Conservation (phyloP, 148 eudicot species). For the Talinum fruticosum region DNA sequence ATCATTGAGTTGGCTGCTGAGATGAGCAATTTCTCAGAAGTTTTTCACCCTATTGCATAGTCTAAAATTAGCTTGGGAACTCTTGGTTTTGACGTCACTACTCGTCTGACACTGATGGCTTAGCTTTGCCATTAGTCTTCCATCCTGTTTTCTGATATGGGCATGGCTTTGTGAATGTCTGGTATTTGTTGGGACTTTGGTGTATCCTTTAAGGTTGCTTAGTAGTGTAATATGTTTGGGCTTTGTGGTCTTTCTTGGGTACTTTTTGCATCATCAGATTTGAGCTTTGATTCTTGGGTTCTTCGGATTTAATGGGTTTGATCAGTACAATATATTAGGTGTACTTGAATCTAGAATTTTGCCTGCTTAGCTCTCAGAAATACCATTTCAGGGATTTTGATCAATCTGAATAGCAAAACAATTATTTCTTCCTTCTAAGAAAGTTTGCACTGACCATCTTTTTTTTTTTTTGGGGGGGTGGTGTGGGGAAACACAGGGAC, state of each 20-base stretch:
- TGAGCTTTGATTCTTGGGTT: neutral
- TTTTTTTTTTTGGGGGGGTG: too few relatives aligned
- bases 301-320: too few relatives aligned
- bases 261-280: neutral
- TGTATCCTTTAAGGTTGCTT: neutral
- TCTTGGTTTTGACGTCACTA: neutral
- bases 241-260: neutral
- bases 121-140: neutral
- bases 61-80: neutral
- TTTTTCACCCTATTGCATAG: neutral
- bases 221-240: neutral
- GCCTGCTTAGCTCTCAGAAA: neutral
- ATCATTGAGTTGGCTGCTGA: too few relatives aligned
- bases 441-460: neutral
- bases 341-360: neutral
- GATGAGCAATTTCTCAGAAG: too few relatives aligned
- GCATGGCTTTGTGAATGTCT: neutral
- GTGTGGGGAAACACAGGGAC: conserved; percentile 54
- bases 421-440: neutral
- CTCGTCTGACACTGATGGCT: too few relatives aligned
- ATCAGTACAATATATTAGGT: neutral
- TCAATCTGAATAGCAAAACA: neutral
- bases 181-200: neutral
- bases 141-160: neutral
- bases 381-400: neutral